Conservation (phyloP, 192 early-diverging fungal species). For the Jimgerdemannia flammicorona region DNA sequence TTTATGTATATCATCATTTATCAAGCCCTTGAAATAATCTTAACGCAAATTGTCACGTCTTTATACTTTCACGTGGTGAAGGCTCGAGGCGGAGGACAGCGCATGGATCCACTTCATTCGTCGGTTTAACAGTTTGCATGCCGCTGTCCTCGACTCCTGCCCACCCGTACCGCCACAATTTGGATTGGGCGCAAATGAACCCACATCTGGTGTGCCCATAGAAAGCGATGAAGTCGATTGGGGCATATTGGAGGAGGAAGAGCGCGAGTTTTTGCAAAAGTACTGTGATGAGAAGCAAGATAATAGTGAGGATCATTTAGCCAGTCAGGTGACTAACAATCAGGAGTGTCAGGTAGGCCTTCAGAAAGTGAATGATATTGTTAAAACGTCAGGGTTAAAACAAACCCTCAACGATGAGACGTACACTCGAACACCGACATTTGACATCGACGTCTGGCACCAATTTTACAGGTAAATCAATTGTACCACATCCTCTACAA, state of each 20-base stretch:
- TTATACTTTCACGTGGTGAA: not conserved
- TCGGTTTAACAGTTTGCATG: conserved; percentile 8
- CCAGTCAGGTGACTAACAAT: not conserved
- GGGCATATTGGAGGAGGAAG: conserved; percentile 10
- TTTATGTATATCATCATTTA: not conserved
- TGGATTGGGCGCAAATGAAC: not conserved
- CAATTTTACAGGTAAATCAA: conserved; percentile 12
- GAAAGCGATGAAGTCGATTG: conserved; percentile 5
- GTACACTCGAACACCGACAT: not conserved
- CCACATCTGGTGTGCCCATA: not conserved
- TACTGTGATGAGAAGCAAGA: conserved; percentile 9
- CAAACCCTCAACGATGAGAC: not conserved
- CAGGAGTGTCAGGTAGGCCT: conserved; percentile 7
- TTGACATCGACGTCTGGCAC: no score
- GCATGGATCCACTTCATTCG: conserved; percentile 7
- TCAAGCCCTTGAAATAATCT: no score
- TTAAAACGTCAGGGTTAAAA: not conserved
- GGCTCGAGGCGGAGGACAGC: conserved; percentile 13
- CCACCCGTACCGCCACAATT: not conserved
- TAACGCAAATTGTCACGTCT: no score
- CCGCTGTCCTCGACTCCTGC: conserved; percentile 5
- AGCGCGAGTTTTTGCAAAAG: conserved; percentile 17
- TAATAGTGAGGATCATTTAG: not conserved
- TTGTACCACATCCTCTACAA: conserved; percentile 12
- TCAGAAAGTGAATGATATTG: not conserved